phyloP scores from a whole-genome alignment of 306 rosid genomes.

The Crotalaria pallida region DNA sequence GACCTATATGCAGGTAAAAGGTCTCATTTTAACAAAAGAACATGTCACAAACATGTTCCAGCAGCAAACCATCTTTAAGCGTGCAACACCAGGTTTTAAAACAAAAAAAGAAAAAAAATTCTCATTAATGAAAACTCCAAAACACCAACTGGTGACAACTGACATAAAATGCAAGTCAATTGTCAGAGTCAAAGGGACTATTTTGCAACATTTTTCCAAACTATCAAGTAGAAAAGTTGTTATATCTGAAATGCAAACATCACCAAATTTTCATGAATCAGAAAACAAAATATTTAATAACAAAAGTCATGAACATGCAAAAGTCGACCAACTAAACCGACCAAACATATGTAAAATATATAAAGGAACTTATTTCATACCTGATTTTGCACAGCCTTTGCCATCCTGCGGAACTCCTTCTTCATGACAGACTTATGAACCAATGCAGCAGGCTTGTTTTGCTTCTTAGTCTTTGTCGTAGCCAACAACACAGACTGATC shows the following conservation, averaged over 20 bases:
- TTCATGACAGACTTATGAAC: slow-evolving; percentile 86
- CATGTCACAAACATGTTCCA: background rate
- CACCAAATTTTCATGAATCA: too few relatives aligned
- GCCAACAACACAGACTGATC: slow-evolving; percentile 77
- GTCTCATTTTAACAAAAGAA: background rate
- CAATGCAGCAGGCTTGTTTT: slow-evolving; percentile 74
- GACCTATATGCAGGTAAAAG: background rate
- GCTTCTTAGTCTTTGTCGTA: slow-evolving; percentile 85
- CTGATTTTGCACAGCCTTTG: slow-evolving; percentile 75
- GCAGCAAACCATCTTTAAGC: too few relatives aligned
- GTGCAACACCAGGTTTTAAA: too few relatives aligned
- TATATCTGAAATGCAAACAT: too few relatives aligned
- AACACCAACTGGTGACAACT: background rate
- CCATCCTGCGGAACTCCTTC: slow-evolving; percentile 84
- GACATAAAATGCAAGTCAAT: background rate
- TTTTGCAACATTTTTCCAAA: background rate
- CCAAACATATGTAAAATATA: too few relatives aligned
- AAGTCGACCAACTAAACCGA: too few relatives aligned
- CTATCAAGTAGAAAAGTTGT: too few relatives aligned
- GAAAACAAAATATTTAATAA: too few relatives aligned
- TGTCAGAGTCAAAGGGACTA: background rate
- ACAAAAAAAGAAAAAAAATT: background rate
- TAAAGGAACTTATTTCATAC: slow-evolving; percentile 15
- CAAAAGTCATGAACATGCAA: too few relatives aligned
- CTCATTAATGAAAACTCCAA: background rate